Conservation (phyloP, 495 filamentous ascomycete species). For the Lepidopterella palustris region DNA sequence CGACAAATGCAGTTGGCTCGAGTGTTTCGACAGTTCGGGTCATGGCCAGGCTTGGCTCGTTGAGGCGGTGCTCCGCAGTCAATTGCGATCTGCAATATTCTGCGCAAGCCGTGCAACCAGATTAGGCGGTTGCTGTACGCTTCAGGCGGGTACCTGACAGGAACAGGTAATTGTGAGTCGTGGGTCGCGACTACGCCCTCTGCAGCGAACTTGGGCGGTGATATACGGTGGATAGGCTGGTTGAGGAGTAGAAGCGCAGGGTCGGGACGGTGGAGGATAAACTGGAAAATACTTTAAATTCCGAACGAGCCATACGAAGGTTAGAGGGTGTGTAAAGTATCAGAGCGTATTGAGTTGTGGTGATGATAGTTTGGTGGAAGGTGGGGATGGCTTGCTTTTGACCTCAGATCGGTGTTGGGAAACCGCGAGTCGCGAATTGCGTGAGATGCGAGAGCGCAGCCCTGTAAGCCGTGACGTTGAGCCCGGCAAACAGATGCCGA, state of each 20-base stretch:
- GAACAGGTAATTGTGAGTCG: constrained; percentile 6
- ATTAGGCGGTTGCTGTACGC: neutral
- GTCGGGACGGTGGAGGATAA: constrained; percentile 15
- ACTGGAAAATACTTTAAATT: neutral
- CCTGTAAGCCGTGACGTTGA: neutral
- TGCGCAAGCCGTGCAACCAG: neutral
- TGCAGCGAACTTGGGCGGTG: constrained; percentile 26
- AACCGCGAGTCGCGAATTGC: neutral
- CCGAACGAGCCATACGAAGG: constrained; percentile 22
- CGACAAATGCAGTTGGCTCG: neutral
- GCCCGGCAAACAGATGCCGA: neutral
- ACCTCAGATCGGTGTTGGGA: neutral
- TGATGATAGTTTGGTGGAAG: neutral
- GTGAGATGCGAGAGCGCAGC: neutral
- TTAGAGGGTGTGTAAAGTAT: neutral
- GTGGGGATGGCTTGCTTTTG: neutral
- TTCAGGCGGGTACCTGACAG: neutral
- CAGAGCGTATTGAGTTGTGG: neutral
- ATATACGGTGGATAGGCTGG: constrained; percentile 16
- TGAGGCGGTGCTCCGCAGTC: neutral
- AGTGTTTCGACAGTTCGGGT: neutral
- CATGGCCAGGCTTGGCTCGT: constrained; percentile 14
- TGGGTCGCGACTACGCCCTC: constrained; percentile 22
- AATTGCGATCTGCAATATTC: constrained; percentile 20
- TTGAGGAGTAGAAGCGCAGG: constrained; percentile 12